phyloP scores from a whole-genome alignment of 1,284 basidiomycete genomes.

The Chalciporus sp. region DNA sequence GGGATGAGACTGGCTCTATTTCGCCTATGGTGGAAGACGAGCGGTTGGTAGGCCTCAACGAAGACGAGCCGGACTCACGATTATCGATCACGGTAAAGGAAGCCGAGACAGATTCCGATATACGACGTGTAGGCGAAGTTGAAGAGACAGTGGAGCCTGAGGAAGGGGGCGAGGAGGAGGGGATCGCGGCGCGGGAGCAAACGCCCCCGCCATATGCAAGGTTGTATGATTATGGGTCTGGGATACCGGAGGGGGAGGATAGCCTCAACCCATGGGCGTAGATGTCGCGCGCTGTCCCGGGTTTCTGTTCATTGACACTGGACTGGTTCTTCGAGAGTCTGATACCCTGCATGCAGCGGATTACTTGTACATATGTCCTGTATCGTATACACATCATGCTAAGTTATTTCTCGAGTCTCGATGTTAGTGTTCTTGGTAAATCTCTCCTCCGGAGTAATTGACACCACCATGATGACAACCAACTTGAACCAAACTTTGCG shows the following conservation, averaged over 20 bases:
- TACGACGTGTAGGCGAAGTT: neutral
- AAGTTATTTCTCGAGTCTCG: no score
- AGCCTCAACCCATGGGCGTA: conserved; percentile 29
- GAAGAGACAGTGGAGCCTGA: conserved; percentile 5
- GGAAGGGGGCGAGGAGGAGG: conserved; percentile 2
- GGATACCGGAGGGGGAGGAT: conserved; percentile 16
- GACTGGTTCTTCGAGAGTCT: no score
- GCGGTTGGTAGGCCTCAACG: neutral
- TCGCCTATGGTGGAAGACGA: neutral
- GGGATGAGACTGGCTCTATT: conserved; percentile 17
- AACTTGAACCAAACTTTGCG: no score
- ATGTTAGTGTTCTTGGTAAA: no score
- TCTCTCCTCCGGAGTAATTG: no score
- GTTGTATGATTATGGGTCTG: conserved; percentile 4
- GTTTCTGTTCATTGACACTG: no score
- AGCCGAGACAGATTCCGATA: neutral
- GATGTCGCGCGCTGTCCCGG: neutral
- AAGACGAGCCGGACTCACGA: neutral
- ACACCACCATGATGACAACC: no score
- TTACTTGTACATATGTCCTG: no score
- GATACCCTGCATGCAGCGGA: no score
- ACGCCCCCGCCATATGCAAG: conserved; percentile 24
- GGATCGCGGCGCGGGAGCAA: conserved; percentile 12
- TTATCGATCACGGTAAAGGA: conserved; percentile 5
- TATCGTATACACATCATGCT: no score